Evolutionary conservation across 1,284 basidiomycete genomes (phyloP).

Genomic region (Puccinia polysora): DNA sequence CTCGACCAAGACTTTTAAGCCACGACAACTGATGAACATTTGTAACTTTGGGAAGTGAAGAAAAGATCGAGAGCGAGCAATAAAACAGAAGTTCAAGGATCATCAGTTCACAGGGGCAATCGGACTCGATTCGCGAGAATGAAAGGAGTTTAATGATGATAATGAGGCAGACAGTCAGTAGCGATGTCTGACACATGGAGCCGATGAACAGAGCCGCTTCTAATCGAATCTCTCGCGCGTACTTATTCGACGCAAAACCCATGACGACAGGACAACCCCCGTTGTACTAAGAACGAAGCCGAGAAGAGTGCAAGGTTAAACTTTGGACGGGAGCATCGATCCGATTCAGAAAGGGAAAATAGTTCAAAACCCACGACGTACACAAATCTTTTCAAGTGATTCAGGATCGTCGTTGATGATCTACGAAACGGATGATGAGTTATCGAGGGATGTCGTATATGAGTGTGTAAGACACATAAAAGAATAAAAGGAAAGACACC

Average conservation of each 20-base stretch:
- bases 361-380: constrained; percentile 54
- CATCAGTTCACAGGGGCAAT: background rate
- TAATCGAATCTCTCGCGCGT: constrained; percentile 83
- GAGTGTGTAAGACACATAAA: constrained; percentile 19
- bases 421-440: constrained; percentile 59
- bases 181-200: constrained; percentile 82
- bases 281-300: constrained; percentile 52
- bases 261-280: constrained; percentile 54
- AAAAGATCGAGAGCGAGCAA: background rate
- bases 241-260: constrained; percentile 88
- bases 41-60: constrained; percentile 58
- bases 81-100: background rate
- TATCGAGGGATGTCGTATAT: background rate
- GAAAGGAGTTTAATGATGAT: background rate
- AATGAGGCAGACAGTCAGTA: constrained; percentile 61
- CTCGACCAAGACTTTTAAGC: constrained; percentile 86
- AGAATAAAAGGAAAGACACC: constrained; percentile 47
- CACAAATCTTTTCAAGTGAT: constrained; percentile 89
- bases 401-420: constrained; percentile 78
- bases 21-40: constrained; percentile 96
- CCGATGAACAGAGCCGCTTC: constrained; percentile 93
- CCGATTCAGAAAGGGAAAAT: background rate
- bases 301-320: constrained; percentile 16
- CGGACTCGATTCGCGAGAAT: background rate
- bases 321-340: constrained; percentile 31